Conservation (phyloP, 441 rosid species). For the Gossypium davidsonii region DNA sequence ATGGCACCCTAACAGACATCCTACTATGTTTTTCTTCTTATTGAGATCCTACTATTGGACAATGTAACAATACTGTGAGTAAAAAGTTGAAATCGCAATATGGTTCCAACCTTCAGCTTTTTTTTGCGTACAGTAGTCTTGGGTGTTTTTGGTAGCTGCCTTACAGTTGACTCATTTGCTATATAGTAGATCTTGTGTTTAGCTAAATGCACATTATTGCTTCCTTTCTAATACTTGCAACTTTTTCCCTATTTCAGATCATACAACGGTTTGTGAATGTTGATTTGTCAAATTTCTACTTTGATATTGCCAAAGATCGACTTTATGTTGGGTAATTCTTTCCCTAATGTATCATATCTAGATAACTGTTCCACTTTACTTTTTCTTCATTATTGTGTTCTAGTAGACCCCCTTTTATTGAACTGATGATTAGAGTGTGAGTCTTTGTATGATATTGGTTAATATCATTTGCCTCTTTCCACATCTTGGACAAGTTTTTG, state of each 20-base stretch:
- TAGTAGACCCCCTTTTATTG: background rate
- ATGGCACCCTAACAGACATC: background rate
- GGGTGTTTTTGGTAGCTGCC: background rate
- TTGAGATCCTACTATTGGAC: background rate
- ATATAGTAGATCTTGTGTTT: background rate
- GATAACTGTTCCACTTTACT: background rate
- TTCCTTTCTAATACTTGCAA: background rate
- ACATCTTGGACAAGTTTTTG: background rate
- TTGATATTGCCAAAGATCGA: conserved; percentile 94
- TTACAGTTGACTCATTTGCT: background rate
- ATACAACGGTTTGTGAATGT: conserved; percentile 84
- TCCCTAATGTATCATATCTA: background rate
- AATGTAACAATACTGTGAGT: background rate
- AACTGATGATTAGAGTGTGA: conserved; percentile 1
- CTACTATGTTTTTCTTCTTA: background rate
- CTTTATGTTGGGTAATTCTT: conserved; percentile 84
- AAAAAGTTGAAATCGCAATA: background rate
- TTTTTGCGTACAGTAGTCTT: background rate
- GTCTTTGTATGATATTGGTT: background rate
- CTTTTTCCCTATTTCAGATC: conserved; percentile 48
- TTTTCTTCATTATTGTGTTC: background rate
- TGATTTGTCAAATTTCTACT: conserved; percentile 93
- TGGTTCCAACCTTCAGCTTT: background rate
- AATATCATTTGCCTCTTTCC: background rate
- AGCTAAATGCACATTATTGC: background rate